Evolutionary conservation across 495 filamentous ascomycete genomes (phyloP).

Genomic region (Annulohypoxylon bovei): DNA sequence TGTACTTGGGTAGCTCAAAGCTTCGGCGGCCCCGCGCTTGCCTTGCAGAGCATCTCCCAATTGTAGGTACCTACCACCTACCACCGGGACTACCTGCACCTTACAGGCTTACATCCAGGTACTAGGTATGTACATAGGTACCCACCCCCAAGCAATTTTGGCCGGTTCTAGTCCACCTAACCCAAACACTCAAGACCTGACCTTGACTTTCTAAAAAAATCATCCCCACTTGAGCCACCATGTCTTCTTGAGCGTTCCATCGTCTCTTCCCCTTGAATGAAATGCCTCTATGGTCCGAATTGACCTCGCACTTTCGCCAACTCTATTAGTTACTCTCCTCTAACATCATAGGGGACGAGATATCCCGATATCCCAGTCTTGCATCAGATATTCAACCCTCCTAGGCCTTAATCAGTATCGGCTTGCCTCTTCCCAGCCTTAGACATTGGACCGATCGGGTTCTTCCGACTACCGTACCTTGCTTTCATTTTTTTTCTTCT

Average conservation of each 20-base stretch:
- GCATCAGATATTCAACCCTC: conserved; percentile 15
- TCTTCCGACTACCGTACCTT: conserved; percentile 27
- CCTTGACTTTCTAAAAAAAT: not conserved
- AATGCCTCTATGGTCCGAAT: conserved; percentile 24
- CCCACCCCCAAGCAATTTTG: conserved; percentile 1
- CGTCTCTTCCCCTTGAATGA: conserved; percentile 33
- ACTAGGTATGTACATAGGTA: not conserved
- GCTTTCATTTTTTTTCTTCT: conserved; percentile 8
- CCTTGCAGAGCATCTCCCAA: conserved; percentile 2
- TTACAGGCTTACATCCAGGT: not conserved
- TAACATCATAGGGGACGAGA: conserved; percentile 3
- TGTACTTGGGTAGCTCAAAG: conserved; percentile 15
- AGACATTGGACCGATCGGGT: conserved; percentile 23
- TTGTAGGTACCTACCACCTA: not conserved
- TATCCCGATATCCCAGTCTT: conserved; percentile 7
- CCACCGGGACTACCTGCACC: not conserved
- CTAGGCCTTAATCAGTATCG: conserved; percentile 25
- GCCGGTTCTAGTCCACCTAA: not conserved
- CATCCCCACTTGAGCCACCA: conserved; percentile 39
- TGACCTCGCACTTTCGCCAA: conserved; percentile 14
- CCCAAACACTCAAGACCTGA: not conserved
- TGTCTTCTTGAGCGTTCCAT: conserved; percentile 37
- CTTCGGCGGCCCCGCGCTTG: conserved; percentile 16
- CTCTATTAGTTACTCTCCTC: conserved; percentile 2
- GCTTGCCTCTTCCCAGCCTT: conserved; percentile 8